Conservation (phyloP, 176 grass and related monocot species). For the Guadua angustifolia region DNA sequence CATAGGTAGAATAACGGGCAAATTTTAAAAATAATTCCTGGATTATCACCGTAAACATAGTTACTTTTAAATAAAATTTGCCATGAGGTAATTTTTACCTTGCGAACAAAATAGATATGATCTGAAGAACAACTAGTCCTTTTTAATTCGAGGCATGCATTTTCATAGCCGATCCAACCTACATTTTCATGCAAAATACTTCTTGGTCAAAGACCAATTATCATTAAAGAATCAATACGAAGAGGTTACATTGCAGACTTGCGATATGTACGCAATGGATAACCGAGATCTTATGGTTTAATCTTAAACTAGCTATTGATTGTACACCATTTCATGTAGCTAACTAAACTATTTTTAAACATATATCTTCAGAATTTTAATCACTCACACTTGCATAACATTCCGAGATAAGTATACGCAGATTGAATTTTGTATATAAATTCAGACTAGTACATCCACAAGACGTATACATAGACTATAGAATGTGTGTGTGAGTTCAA, state of each 20-base stretch:
- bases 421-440: not conserved
- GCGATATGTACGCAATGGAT: constrained; percentile 2
- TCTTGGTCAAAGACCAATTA: not conserved
- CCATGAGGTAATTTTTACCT: too few species aligned
- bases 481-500: not conserved
- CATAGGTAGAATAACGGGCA: too few species aligned
- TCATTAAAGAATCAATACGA: constrained; percentile 8
- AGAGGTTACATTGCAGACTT: not conserved
- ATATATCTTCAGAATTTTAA: not conserved
- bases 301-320: not conserved
- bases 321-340: not conserved
- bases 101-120: too few species aligned
- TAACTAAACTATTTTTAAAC: not conserved
- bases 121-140: too few species aligned
- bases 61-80: too few species aligned
- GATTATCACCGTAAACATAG: too few species aligned
- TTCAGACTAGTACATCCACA: not conserved
- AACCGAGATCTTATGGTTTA: not conserved
- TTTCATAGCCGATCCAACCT: constrained; percentile 75
- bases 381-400: not conserved
- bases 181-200: constrained; percentile 14
- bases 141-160: too few species aligned
- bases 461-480: not conserved
- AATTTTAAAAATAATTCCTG: too few species aligned
- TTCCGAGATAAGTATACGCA: constrained; percentile 2